phyloP scores from a whole-genome alignment of 2,329 filamentous ascomycete genomes.

The Zarea fungicola region DNA sequence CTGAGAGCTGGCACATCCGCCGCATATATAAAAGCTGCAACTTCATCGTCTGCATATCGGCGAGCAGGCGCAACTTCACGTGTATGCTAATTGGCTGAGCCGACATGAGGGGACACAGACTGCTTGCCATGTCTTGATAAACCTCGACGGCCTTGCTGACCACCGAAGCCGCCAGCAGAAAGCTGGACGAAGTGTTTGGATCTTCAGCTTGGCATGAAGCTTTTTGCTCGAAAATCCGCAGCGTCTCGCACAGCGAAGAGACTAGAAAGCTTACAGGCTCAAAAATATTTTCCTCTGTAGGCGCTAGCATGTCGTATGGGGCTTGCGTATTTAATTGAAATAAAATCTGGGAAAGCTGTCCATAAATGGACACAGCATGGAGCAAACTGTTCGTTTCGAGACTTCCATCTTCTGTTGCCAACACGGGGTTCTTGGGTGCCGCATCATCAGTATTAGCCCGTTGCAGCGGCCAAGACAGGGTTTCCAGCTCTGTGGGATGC shows the following conservation, averaged over 20 bases:
- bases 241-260: neutral
- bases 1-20: neutral
- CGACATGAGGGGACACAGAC: neutral
- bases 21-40: slow-evolving; percentile 1
- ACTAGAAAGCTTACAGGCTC: neutral
- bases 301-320: neutral
- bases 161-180: neutral
- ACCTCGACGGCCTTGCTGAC: neutral
- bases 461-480: no score
- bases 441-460: no score
- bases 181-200: neutral
- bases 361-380: neutral
- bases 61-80: neutral
- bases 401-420: neutral
- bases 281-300: neutral
- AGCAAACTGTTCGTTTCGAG: neutral
- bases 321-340: neutral
- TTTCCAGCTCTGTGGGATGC: neutral
- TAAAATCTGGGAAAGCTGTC: neutral
- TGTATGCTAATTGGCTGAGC: neutral
- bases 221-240: neutral
- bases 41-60: neutral
- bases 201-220: neutral
- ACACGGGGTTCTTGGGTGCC: neutral
- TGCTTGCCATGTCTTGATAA: neutral